Base-by-base conservation (phyloP, 306 rosid genomes). In the Cucumis hystrix region DNA sequence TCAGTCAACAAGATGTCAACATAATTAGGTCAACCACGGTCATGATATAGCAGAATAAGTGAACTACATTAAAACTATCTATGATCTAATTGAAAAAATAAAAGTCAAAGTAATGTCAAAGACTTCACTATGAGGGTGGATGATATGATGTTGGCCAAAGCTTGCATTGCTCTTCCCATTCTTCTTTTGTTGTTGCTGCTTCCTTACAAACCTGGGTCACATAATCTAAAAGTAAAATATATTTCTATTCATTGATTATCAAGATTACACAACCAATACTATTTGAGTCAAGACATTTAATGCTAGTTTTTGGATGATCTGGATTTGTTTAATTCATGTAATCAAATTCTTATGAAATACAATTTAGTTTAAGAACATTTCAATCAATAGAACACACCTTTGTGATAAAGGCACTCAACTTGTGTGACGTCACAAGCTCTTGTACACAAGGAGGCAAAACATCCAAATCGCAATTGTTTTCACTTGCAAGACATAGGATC, bases 141-240 rank as follows among this genome's bases (percentile, higher is more conserved):
- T 95, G 98, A 90, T 82, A 92, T n/a, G 98, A 92, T 10, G 97
- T 95, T 76, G 97, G 97, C 97, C 98, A 95, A 72, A 90, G 62
- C 83, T 95, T 95, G 89, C 97, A 92, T 64, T 95, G 98, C 80
- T 92, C 98, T 83, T 89, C 97, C 98, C 98, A 95, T 84, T 92
- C 97, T 84, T 90, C 97, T 85, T 95, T 95, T 49, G 98, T 88
- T 33, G 80, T 83, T 74, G 97, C 93, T 18, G 88, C 93, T 86
- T 82, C 84, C 80, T 89, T 90, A 86, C 93, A 87, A 65, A 95
- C 96, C 98, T 95, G 83, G 80, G 68, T 21, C 28, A 69, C 49
- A 43, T 37, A 62, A 77, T 51, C 59, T 30, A 45, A 21, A 18
- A 11, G 80, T 63, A 20, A 45, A 60, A 33, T 18, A 54, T 23